phyloP scores from a whole-genome alignment of 768 basidiomycete genomes.

The Lactarius psammicola region DNA sequence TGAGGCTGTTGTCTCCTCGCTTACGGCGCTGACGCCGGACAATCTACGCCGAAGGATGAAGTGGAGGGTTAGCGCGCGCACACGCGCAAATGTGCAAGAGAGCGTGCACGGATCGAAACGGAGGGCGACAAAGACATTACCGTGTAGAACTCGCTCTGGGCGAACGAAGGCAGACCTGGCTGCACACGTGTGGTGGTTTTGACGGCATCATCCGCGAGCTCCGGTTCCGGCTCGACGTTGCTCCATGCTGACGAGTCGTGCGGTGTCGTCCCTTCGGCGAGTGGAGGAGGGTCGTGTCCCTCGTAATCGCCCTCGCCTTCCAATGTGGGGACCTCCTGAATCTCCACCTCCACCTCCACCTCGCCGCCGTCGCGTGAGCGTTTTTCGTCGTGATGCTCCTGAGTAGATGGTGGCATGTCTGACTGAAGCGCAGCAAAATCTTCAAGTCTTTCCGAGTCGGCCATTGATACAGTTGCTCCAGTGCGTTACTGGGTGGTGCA shows the following conservation, averaged over 20 bases:
- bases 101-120: background rate
- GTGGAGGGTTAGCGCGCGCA: background rate
- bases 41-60: slow-evolving; percentile 12
- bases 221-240: background rate
- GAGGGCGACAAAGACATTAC: background rate
- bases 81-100: background rate
- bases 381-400: background rate
- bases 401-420: background rate
- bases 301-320: background rate
- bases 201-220: background rate
- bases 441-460: background rate
- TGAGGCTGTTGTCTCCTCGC: slow-evolving; percentile 23
- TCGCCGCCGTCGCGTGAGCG: background rate
- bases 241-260: background rate
- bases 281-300: background rate
- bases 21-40: slow-evolving; percentile 27
- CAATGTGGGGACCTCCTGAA: background rate
- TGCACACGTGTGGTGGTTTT: background rate
- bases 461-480: background rate
- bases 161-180: slow-evolving; percentile 17
- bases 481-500: background rate
- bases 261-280: background rate
- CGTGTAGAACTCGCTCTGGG: slow-evolving; percentile 26
- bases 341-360: background rate
- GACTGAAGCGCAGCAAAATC: background rate